Percentiles rank a stretch among this genome's conserved stretches.
phyloP scores from a whole-genome alignment of 2,329 filamentous ascomycete genomes.

The Beauveria varroae region DNA sequence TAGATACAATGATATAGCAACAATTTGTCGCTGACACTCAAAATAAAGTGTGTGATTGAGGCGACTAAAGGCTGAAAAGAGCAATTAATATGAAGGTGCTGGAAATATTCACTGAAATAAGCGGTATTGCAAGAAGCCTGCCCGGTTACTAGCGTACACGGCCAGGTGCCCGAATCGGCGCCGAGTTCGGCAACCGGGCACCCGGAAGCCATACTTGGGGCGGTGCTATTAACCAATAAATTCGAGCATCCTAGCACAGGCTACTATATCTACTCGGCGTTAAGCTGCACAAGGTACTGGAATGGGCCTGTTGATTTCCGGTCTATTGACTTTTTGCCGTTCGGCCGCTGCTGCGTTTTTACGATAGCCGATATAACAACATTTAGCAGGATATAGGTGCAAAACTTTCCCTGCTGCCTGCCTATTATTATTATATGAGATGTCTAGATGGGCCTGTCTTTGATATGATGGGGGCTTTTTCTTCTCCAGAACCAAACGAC shows the following conservation, averaged over 20 bases:
- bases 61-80: not conserved
- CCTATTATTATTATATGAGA: too few relatives aligned
- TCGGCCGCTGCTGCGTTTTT: too few relatives aligned
- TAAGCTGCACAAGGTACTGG: too few relatives aligned
- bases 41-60: not conserved
- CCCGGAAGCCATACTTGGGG: not conserved
- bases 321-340: too few relatives aligned
- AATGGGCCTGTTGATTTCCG: too few relatives aligned
- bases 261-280: too few relatives aligned
- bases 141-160: not conserved
- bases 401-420: too few relatives aligned
- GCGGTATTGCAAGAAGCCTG: slow-evolving; percentile 7
- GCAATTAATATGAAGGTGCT: not conserved
- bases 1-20: not conserved
- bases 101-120: slow-evolving; percentile 10
- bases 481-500: too few relatives aligned
- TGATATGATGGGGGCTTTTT: too few relatives aligned
- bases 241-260: not conserved
- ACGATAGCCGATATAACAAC: too few relatives aligned
- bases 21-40: not conserved
- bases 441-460: too few relatives aligned
- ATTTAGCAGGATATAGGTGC: too few relatives aligned
- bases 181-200: slow-evolving; percentile 17
- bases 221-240: not conserved
- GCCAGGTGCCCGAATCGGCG: slow-evolving; percentile 15